These are phyloP conservation scores for Fomitopsis schrenkii DNA, from an alignment of 1,284 basidiomycete genomes.

Conservation along the genomic window DNA sequence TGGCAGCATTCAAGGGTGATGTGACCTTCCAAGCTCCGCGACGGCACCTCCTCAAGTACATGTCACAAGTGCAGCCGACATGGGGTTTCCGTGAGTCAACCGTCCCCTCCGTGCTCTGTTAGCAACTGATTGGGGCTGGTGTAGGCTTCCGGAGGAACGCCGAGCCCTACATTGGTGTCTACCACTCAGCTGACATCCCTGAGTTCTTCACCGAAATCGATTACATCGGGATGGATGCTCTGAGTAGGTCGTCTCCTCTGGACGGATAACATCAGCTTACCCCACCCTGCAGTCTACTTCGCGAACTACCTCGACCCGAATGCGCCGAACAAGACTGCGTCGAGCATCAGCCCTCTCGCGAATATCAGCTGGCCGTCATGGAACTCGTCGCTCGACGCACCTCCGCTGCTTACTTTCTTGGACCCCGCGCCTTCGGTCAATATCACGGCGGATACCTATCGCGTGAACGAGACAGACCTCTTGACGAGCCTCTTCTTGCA, in stretches of 20 bases:
- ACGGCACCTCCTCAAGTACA: conserved; percentile 25
- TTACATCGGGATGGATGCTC: background rate
- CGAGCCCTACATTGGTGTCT: conserved; percentile 28
- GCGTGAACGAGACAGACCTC: background rate
- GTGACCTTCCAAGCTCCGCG: conserved; percentile 45
- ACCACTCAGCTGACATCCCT: conserved; percentile 11
- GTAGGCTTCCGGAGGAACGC: background rate
- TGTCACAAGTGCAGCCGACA: conserved; percentile 35
- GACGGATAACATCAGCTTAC: background rate
- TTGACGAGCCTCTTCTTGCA: background rate
- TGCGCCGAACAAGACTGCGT: conserved; percentile 2
- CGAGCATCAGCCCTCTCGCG: conserved; percentile 30
- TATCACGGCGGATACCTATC: conserved; percentile 2
- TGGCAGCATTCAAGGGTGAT: conserved; percentile 47
- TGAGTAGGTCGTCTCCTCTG: background rate
- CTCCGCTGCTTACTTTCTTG: conserved; percentile 40
- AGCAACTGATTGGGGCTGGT: background rate
- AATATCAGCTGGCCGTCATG: conserved; percentile 39
- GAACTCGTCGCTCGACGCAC: conserved; percentile 34
- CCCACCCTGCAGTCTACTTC: conserved; percentile 21
- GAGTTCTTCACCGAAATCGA: conserved; percentile 1
- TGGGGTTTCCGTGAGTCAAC: conserved; percentile 42
- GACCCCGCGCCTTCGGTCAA: conserved; percentile 24
- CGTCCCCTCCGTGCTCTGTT: background rate
- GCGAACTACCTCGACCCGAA: conserved; percentile 38